Base-by-base conservation (phyloP, 441 rosid genomes). In the Kokia cookei region DNA sequence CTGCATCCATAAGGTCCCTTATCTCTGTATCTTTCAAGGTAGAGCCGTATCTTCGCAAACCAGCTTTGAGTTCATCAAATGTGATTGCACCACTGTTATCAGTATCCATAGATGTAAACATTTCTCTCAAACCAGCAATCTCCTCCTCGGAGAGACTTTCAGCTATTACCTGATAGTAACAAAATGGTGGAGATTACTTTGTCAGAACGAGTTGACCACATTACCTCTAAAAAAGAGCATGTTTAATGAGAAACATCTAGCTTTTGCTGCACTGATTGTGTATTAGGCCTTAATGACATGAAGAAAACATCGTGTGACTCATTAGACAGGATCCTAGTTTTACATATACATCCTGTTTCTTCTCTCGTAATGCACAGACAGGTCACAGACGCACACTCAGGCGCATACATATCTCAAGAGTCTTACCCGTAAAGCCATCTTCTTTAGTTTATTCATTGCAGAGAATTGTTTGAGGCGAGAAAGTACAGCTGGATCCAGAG, bases 71-170 rank as follows among this genome's bases (percentile, higher is more conserved):
- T 78, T 96, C 99, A 82, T 96, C 99, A 82, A 92, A 96, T 73
- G 98, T 96, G 76, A 96, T 94, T 17, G 99, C 99, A 51, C 99
- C 99, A 58, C 99, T 96, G 77, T 80, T 91, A 76, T 96, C 98
- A 59, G 99, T 96, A 83, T 96, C 99, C 97, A 96, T 96, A 62
- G 98, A 82, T 70, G 76, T 82, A 79, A 96, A 96, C 99, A 96
- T 96, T 84, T 90, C 98, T 79, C 87, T 86, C 81, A 96, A 78
- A 79, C 99, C 99, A 24, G 99, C 99, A 82, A 96, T 96, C 86
- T 96, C 99, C 87, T 96, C 99, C 85, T 96, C 99, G 0, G 99
- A 96, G 27, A 96, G 98, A 83, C 99, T 94, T 84, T 96, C 98
- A 51, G 99, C 99, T 85, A 96, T 96, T 24, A 96, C 99, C 99